Base-by-base conservation (phyloP, 139 green algal genomes). In the Chlamydomonas sphaeroides region DNA sequence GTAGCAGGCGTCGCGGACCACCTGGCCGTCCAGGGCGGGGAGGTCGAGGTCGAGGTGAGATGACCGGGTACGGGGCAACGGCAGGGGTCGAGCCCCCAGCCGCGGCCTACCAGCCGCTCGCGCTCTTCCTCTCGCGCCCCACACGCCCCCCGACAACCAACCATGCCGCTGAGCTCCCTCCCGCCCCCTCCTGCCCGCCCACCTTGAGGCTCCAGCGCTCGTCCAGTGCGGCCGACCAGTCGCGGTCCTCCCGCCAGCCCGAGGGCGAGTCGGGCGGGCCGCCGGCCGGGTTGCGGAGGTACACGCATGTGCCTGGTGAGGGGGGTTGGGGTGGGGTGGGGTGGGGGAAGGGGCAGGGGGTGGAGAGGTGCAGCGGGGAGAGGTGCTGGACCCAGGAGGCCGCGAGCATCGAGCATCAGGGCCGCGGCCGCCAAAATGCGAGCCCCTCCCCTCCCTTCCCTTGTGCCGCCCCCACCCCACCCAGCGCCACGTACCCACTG, bases 1-100 rank as follows among this genome's bases (percentile, higher is more conserved):
- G 72, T 97, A 95, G 49, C 89, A 85, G 5, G 93, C 93, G 30
- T 96, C 92, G 11, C 90, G 49, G 39, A 93, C 94, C 7, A 41
- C 86, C 26, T 90, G 74, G 56, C 39, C n/a, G n/a, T n/a, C n/a
- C n/a, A n/a, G n/a, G n/a, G n/a, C n/a, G n/a, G n/a, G n/a, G n/a
- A n/a, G n/a, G n/a, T n/a, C n/a, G n/a, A n/a, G n/a, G n/a, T n/a
- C n/a, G n/a, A n/a, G n/a, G n/a, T n/a, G n/a, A n/a, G n/a, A n/a
- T n/a, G n/a, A n/a, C n/a, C n/a, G n/a, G n/a, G n/a, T n/a, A n/a
- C n/a, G n/a, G n/a, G n/a, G 18, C 53, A 62, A 32, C 14, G 45
- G 45, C 45, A 53, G 45, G 45, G 45, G 45, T 53, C 45, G 14
- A 53, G 45, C n/a, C n/a, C n/a, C n/a, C n/a, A n/a, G n/a, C n/a